Conservation (phyloP, 805 yeast genomes). For the Saccharomycopsis babjevae region DNA sequence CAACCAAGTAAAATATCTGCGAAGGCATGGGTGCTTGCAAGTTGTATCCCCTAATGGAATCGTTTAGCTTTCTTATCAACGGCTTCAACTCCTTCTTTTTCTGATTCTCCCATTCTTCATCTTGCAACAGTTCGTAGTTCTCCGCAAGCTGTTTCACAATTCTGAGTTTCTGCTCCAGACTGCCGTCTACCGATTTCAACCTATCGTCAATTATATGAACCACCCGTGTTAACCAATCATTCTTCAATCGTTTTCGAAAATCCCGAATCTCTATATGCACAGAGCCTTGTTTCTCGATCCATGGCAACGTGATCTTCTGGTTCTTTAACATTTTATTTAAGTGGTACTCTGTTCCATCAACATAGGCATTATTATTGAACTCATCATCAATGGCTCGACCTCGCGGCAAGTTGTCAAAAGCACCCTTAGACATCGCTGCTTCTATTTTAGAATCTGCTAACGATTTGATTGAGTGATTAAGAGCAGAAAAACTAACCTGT, state of each 20-base stretch:
- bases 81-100: slow-evolving; percentile 26
- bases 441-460: slow-evolving; percentile 70
- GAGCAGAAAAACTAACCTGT: slow-evolving; percentile 52
- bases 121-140: slow-evolving; percentile 3
- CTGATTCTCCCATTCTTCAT: slow-evolving; percentile 30
- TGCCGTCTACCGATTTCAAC: slow-evolving; percentile 18
- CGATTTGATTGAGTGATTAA: slow-evolving; percentile 43
- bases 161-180: slow-evolving; percentile 18
- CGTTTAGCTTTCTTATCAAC: slow-evolving; percentile 35
- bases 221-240: slow-evolving; percentile 30
- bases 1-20: slow-evolving; percentile 40
- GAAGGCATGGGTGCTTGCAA: slow-evolving; percentile 55
- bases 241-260: slow-evolving; percentile 38
- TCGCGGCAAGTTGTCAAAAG: slow-evolving; percentile 48
- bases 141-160: slow-evolving; percentile 3
- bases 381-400: slow-evolving; percentile 46
- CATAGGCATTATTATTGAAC: slow-evolving; percentile 40
- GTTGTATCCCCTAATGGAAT: slow-evolving; percentile 45
- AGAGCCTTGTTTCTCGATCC: slow-evolving; percentile 73
- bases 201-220: slow-evolving; percentile 24
- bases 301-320: slow-evolving; percentile 79
- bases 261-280: slow-evolving; percentile 37
- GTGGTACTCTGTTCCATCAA: slow-evolving; percentile 65
- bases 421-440: slow-evolving; percentile 64
- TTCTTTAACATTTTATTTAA: slow-evolving; percentile 63